Evolutionary conservation across 2,329 filamentous ascomycete genomes (phyloP).

Genomic region (Neopestalotiopsis sp.): DNA sequence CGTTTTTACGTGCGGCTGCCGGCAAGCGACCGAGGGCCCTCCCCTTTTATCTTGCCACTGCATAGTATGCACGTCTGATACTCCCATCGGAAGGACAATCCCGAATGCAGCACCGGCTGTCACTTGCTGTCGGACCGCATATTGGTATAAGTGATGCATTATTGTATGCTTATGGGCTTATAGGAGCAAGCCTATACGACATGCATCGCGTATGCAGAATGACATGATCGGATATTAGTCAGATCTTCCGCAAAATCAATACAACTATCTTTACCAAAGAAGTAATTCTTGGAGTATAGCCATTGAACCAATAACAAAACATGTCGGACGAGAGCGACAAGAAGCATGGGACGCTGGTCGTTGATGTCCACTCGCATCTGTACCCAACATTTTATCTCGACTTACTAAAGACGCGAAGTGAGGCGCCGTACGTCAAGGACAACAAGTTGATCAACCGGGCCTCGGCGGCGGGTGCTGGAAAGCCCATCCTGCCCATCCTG

Average conservation of each 20-base stretch:
- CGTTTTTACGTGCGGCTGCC: neutral
- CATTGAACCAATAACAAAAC: neutral
- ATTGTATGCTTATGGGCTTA: neutral
- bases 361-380: constrained; percentile 10
- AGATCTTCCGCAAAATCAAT: no score
- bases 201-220: neutral
- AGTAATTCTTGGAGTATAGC: no score
- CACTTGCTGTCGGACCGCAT: constrained; percentile 10
- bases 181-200: neutral
- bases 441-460: constrained; percentile 13
- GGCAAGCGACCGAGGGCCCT: neutral
- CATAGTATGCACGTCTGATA: neutral
- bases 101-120: constrained; percentile 1
- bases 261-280: no score
- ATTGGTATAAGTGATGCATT: neutral
- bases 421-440: constrained; percentile 12
- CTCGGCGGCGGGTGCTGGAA: neutral
- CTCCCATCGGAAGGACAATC: constrained; percentile 10
- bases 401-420: neutral
- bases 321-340: neutral
- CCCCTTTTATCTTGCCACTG: constrained; percentile 10
- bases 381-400: constrained; percentile 16
- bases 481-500: constrained; percentile 9
- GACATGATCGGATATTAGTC: no score
- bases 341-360: neutral